Evolutionary conservation across 345 rosid species (phyloP).

Genomic region (Hibiscus mutabilis): DNA sequence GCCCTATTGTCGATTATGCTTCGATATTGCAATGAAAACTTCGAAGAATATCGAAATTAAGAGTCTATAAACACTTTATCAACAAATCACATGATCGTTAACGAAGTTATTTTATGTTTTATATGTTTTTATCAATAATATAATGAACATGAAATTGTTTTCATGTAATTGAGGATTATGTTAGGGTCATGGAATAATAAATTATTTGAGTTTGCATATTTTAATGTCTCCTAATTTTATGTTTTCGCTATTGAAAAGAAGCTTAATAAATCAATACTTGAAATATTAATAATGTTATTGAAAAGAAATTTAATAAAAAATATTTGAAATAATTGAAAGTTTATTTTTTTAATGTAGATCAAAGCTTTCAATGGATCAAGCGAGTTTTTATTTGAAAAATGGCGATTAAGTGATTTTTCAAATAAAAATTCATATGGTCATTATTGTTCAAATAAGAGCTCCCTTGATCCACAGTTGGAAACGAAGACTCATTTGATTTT

Average conservation of each 20-base stretch:
- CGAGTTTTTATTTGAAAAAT: too few species aligned
- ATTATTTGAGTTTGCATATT: neutral
- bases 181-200: neutral
- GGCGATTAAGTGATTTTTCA: too few species aligned
- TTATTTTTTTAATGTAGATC: too few species aligned
- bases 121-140: neutral
- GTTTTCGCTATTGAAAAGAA: neutral
- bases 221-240: neutral
- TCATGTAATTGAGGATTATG: neutral
- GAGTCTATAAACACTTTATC: too few species aligned
- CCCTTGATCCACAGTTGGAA: too few species aligned
- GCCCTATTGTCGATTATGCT: slow-evolving; percentile 24
- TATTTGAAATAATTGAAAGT: too few species aligned
- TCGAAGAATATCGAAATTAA: neutral
- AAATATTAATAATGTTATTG: neutral
- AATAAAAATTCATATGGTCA: too few species aligned
- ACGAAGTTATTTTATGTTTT: neutral
- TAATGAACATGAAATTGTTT: neutral
- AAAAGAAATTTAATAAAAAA: neutral
- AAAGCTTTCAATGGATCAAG: too few species aligned
- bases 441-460: too few species aligned
- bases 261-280: too few species aligned
- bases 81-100: neutral
- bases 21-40: neutral
- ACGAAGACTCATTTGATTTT: too few species aligned